Evolutionary conservation across 2,329 filamentous ascomycete genomes (phyloP), one percentile per base, ranked within the genome.

Genomic region (Trichothecium sympodiale): DNA sequence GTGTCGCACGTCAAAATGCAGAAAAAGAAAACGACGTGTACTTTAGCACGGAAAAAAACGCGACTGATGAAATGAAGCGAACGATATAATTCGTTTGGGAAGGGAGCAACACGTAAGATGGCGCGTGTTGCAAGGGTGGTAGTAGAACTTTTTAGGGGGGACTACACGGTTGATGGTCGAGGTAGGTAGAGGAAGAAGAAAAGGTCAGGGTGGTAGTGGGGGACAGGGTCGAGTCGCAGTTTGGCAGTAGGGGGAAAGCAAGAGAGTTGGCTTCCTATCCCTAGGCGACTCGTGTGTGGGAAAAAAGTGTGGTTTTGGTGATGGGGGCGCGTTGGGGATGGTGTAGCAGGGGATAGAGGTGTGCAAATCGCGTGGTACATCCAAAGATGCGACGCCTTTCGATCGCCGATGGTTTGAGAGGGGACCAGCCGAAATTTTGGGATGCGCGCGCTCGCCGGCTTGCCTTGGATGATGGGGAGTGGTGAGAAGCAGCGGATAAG

Each of bases 381-480:
- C 59, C 60, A 61, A 62, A 60, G 61, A 64, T 59, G 62, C 60
- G 60, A 60, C 56, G 57, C 64, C 61, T 66, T 57, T 56, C 60
- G 69, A 74, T 56, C 61, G 60, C 67, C 60, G 69, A 74, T 74
- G 69, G 59, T 66, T 67, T 65, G 64, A 63, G 63, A 66, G 64
- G 65, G 59, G 67, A 65, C 68, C 62, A 66, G 67, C 67, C 64
- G 69, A 71, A 71, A 67, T 71, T 71, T 71, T 67, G 60, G 51
- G 68, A 74, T 74, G 69, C 69, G 70, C 69, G 69, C 65, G 56
- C 61, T 34, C 34, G 62, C 60, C 51, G 50, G 34, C 16, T 42
- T 39, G 38, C 38, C 18, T 30, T 58, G 61, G 59, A 64, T 63
- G 61, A 65, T 63, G 61, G 59, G 64, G 65, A 65, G 57, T 65